Percentiles rank a stretch among this genome's conserved stretches.
Evolutionary conservation across 495 filamentous ascomycete genomes (phyloP).

Genomic region (Penicillium riverlandense): DNA sequence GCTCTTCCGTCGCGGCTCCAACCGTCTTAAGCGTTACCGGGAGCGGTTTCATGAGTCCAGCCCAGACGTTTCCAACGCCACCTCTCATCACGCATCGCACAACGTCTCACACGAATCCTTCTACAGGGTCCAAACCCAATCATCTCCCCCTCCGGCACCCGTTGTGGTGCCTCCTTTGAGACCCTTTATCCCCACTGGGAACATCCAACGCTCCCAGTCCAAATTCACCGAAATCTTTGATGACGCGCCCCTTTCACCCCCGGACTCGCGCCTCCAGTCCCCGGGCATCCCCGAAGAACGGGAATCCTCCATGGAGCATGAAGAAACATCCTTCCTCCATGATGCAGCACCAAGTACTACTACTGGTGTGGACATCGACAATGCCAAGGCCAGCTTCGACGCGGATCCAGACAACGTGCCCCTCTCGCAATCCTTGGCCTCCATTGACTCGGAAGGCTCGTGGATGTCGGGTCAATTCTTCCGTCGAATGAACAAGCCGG

Average conservation of each 20-base stretch:
- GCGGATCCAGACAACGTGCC: conserved; percentile 31
- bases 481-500: conserved; percentile 39
- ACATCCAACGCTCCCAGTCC: conserved; percentile 71
- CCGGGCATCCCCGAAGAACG: conserved; percentile 33
- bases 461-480: conserved; percentile 76
- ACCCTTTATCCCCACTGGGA: conserved; percentile 40
- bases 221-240: conserved; percentile 92
- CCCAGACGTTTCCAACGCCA: conserved; percentile 60
- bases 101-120: conserved; percentile 74
- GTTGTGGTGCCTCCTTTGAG: conserved; percentile 30
- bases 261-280: conserved; percentile 73
- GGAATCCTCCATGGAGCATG: conserved; percentile 20
- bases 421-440: conserved; percentile 69
- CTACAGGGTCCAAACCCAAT: conserved; percentile 37
- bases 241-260: conserved; percentile 73
- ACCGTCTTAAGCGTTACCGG: conserved; percentile 50
- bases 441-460: conserved; percentile 84
- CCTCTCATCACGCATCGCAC: too few relatives aligned
- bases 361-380: conserved; percentile 21
- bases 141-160: conserved; percentile 24
- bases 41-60: conserved; percentile 44
- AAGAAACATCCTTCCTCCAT: conserved; percentile 12
- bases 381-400: conserved; percentile 24
- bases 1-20: conserved; percentile 64
- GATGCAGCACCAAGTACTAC: conserved; percentile 14